Evolutionary conservation across 1,139 yeast species (phyloP).

Genomic region (Sugiyamaella japonica): DNA sequence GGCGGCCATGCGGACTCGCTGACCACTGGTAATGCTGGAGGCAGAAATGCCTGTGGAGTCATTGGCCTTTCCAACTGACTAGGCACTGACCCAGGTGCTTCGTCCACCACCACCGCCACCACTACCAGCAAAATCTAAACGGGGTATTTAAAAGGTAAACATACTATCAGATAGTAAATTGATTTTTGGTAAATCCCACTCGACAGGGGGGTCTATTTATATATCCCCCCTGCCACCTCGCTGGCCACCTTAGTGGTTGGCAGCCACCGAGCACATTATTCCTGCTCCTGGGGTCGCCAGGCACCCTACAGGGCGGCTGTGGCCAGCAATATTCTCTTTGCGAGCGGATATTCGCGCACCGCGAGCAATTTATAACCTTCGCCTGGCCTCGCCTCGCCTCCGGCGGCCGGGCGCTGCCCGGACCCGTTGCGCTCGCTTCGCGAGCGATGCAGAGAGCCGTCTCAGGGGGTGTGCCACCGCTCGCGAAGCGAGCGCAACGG

Average conservation of each 20-base stretch:
- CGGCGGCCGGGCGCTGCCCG: too few relatives aligned
- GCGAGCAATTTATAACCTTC: background rate
- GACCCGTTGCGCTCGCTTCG: background rate
- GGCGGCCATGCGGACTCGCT: conserved; percentile 93
- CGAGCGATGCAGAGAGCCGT: background rate
- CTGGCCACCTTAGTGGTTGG: background rate
- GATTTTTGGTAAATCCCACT: too few relatives aligned
- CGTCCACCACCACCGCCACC: background rate
- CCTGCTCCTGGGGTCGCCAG: background rate
- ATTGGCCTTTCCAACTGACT: conserved; percentile 55
- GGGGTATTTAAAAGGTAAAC: background rate
- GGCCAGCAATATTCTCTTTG: background rate
- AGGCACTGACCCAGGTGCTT: background rate
- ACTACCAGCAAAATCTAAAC: background rate
- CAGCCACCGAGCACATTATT: background rate
- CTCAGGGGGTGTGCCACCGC: too few relatives aligned
- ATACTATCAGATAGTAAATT: background rate
- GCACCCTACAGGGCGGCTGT: background rate
- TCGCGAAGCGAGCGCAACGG: too few relatives aligned
- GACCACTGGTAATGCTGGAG: conserved; percentile 98
- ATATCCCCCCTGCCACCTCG: background rate
- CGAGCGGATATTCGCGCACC: background rate
- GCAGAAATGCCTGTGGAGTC: conserved; percentile 99
- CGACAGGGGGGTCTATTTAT: too few relatives aligned
- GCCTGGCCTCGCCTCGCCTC: background rate